These are phyloP conservation scores for Phytophthora aleatoria DNA, from an alignment of 352 stramenopile genomes.

Conservation along the genomic window DNA sequence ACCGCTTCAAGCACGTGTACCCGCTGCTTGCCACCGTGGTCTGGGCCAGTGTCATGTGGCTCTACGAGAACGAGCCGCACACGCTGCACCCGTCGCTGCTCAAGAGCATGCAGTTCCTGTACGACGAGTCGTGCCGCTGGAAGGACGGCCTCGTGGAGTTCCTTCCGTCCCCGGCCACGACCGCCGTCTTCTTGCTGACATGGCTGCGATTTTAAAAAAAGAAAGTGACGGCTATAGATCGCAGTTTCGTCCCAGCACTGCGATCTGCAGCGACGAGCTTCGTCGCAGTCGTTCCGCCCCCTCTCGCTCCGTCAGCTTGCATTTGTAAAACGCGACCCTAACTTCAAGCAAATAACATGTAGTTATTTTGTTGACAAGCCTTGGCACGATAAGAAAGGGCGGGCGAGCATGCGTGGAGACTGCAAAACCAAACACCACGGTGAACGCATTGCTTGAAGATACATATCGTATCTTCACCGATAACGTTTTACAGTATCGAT, in stretches of 20 bases:
- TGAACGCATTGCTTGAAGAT: no score
- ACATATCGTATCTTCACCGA: no score
- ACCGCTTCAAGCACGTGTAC: slow-evolving; percentile 81
- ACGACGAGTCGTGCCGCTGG: slow-evolving; percentile 86
- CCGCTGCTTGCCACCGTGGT: slow-evolving; percentile 75
- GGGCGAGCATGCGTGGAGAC: no score
- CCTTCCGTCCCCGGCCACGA: slow-evolving; percentile 75
- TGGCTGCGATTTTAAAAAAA: slow-evolving; percentile 58
- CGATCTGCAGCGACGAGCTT: neutral
- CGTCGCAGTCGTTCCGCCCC: slow-evolving; percentile 1
- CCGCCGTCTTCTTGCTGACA: slow-evolving; percentile 63
- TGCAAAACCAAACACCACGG: no score
- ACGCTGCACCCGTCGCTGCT: slow-evolving; percentile 80
- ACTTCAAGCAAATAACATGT: neutral
- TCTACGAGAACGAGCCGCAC: slow-evolving; percentile 86
- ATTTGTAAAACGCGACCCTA: neutral
- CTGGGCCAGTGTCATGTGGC: slow-evolving; percentile 87
- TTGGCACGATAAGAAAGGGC: no score
- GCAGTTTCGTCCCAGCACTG: slow-evolving; percentile 3
- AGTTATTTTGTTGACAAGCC: neutral
- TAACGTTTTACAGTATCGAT: no score
- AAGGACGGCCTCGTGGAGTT: slow-evolving; percentile 73
- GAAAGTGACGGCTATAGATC: neutral
- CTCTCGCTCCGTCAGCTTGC: neutral
- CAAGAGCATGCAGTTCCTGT: slow-evolving; percentile 91